phyloP scores from a whole-genome alignment of 2,329 filamentous ascomycete genomes.

The Laburnicola sp. region DNA sequence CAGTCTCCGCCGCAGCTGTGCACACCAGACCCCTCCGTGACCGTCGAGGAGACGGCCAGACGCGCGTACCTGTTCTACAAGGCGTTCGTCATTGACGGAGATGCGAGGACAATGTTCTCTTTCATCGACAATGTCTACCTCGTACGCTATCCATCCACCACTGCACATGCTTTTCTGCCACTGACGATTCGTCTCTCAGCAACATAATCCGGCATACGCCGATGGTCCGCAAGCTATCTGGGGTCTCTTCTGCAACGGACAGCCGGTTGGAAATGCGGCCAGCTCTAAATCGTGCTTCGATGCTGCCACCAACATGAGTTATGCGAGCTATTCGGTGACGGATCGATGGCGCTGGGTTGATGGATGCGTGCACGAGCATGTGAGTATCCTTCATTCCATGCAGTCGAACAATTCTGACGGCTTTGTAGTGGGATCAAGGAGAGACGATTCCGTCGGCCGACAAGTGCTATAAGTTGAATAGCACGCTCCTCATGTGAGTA shows the following conservation, averaged over 20 bases:
- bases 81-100: slow-evolving; percentile 24
- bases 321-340: slow-evolving; percentile 17
- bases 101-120: slow-evolving; percentile 24
- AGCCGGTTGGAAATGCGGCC: slow-evolving; percentile 12
- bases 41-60: slow-evolving; percentile 21
- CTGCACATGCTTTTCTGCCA: background rate
- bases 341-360: slow-evolving; percentile 12
- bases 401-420: background rate
- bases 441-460: slow-evolving; percentile 27
- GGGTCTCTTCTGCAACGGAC: slow-evolving; percentile 22
- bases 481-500: slow-evolving; percentile 1
- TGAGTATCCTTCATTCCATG: background rate
- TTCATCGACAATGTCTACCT: slow-evolving; percentile 22
- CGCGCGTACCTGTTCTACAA: slow-evolving; percentile 23
- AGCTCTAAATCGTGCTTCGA: slow-evolving; percentile 24
- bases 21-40: slow-evolving; percentile 17
- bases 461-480: slow-evolving; percentile 20
- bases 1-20: slow-evolving; percentile 20
- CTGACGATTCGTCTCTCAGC: slow-evolving; percentile 8
- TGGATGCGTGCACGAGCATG: slow-evolving; percentile 13
- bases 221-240: slow-evolving; percentile 22
- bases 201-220: slow-evolving; percentile 20
- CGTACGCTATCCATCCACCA: slow-evolving; percentile 3
- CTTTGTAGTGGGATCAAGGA: slow-evolving; percentile 31
- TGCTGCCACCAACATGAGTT: slow-evolving; percentile 22